phyloP scores from a whole-genome alignment of 1,284 basidiomycete genomes.

The Cutaneotrichosporon sp. region DNA sequence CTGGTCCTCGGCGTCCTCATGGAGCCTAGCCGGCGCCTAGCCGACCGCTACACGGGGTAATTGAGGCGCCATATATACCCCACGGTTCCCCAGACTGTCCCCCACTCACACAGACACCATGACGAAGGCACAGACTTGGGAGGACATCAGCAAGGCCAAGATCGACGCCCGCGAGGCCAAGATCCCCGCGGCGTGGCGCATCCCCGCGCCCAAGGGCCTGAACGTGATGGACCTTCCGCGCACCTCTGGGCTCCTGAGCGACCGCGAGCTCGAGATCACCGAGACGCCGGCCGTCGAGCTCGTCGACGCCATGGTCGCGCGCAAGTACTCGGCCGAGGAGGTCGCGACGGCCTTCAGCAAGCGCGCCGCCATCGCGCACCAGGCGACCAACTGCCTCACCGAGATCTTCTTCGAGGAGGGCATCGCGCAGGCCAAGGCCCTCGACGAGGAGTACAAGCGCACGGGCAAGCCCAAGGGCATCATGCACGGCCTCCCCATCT shows the following conservation, averaged over 20 bases:
- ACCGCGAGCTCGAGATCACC: slow-evolving; percentile 68
- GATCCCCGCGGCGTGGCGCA: slow-evolving; percentile 64
- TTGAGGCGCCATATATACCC: no score
- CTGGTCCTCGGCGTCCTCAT: no score
- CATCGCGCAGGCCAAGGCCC: slow-evolving; percentile 41
- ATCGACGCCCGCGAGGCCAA: slow-evolving; percentile 57
- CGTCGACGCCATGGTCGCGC: slow-evolving; percentile 53
- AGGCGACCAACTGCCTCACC: slow-evolving; percentile 59
- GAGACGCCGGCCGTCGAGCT: slow-evolving; percentile 49
- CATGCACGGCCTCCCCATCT: slow-evolving; percentile 57
- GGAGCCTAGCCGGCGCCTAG: no score
- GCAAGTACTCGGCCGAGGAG: slow-evolving; percentile 75
- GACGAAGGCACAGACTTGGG: slow-evolving; percentile 53
- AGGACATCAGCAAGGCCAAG: slow-evolving; percentile 58
- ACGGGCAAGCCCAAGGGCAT: slow-evolving; percentile 52
- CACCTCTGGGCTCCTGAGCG: slow-evolving; percentile 63
- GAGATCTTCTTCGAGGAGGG: slow-evolving; percentile 53
- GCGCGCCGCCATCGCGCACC: slow-evolving; percentile 76
- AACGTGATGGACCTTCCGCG: slow-evolving; percentile 63
- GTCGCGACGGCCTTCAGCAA: slow-evolving; percentile 73
- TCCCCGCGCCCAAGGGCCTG: slow-evolving; percentile 10
- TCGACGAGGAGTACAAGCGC: slow-evolving; percentile 49
- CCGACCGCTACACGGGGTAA: no score
- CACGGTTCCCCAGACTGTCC: no score
- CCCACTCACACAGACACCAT: not conserved